Evolutionary conservation across 305 asterid species (phyloP).

Genomic region (Plantago lanceolata): DNA sequence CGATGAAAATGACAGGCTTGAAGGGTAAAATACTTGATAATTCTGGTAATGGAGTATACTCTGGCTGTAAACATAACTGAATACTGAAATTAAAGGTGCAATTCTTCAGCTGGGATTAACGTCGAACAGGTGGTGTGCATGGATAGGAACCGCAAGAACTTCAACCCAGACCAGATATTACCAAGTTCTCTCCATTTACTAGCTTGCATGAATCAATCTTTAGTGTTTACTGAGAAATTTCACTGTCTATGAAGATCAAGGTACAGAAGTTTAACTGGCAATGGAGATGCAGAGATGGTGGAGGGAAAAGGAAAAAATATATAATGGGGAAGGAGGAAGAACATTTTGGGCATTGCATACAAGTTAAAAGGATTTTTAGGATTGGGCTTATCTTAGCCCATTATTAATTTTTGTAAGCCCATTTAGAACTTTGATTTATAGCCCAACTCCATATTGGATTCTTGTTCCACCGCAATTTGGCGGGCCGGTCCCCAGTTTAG

Average conservation of each 20-base stretch:
- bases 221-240: background rate
- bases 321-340: background rate
- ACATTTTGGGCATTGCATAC: background rate
- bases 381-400: background rate
- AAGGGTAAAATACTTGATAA: conserved; percentile 27
- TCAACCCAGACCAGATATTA: background rate
- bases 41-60: conserved; percentile 24
- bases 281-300: background rate
- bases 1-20: conserved; percentile 42
- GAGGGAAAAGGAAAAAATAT: background rate
- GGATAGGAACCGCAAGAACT: too few relatives aligned
- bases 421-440: background rate
- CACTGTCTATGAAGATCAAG: background rate
- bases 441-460: background rate
- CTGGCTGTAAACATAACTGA: conserved; percentile 33
- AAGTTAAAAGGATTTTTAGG: background rate
- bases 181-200: background rate
- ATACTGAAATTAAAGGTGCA: background rate
- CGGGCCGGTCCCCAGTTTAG: background rate
- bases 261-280: background rate
- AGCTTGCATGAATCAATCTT: background rate
- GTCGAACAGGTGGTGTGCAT: conserved; percentile 9
- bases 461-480: too few relatives aligned
- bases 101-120: background rate
- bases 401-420: background rate